Percentiles rank a stretch among this genome's conserved stretches.
phyloP scores from a whole-genome alignment of 1,284 basidiomycete genomes.

The Exsudoporus floridanus region DNA sequence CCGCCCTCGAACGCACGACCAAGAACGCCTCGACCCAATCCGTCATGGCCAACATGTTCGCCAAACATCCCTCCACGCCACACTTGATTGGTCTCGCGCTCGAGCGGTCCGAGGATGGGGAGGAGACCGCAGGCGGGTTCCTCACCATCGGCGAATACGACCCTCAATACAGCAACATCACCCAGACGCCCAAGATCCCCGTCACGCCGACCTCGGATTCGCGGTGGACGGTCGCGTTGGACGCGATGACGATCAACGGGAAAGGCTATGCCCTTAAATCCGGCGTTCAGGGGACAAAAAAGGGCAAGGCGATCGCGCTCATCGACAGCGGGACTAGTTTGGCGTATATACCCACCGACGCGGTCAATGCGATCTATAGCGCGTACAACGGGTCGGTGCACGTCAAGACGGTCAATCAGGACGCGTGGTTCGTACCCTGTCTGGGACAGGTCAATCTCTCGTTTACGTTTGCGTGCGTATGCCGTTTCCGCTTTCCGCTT shows the following conservation, averaged over 20 bases:
- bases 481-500: background rate
- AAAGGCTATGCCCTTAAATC: slow-evolving; percentile 28
- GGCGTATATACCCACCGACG: slow-evolving; percentile 34
- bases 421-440: slow-evolving; percentile 46
- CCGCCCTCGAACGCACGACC: slow-evolving; percentile 16
- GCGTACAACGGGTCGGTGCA: slow-evolving; percentile 37
- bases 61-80: slow-evolving; percentile 35
- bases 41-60: slow-evolving; percentile 41
- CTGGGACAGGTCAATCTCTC: slow-evolving; percentile 41
- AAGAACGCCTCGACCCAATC: slow-evolving; percentile 19
- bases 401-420: slow-evolving; percentile 24
- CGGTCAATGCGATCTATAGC: slow-evolving; percentile 42
- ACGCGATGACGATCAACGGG: slow-evolving; percentile 37
- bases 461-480: slow-evolving; percentile 41
- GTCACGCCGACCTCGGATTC: slow-evolving; percentile 36
- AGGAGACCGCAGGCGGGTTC: slow-evolving; percentile 39
- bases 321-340: slow-evolving; percentile 47
- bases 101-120: slow-evolving; percentile 40
- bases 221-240: slow-evolving; percentile 45
- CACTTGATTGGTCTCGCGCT: slow-evolving; percentile 46
- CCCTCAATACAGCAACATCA: slow-evolving; percentile 34
- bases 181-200: slow-evolving; percentile 32
- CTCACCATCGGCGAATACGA: slow-evolving; percentile 48
- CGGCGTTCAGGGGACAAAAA: slow-evolving; percentile 28
- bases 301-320: slow-evolving; percentile 37